Evolutionary conservation across 352 stramenopile species (phyloP).

Genomic region (Blastocystis sp.): DNA sequence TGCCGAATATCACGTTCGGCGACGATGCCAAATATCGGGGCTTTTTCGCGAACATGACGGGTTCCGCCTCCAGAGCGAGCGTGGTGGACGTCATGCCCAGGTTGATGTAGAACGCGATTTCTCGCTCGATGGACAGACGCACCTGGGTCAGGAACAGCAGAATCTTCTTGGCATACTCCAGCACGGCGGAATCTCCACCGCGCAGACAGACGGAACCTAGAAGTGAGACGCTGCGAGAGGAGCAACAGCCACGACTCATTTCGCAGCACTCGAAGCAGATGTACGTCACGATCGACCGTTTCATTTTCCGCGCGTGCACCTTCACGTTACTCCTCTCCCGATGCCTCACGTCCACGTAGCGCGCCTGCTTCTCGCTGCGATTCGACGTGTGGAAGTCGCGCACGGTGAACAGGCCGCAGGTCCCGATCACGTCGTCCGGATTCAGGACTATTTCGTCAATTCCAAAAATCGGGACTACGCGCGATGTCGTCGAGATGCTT

Average conservation of each 20-base stretch:
- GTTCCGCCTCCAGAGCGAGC: conserved; percentile 4
- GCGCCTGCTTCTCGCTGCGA: neutral
- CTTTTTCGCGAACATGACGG: conserved; percentile 22
- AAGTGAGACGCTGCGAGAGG: neutral
- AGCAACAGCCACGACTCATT: neutral
- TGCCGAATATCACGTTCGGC: conserved; percentile 46
- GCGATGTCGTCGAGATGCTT: conserved; percentile 58
- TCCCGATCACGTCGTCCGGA: conserved; percentile 46
- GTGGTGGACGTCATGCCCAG: conserved; percentile 38
- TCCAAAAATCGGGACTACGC: neutral
- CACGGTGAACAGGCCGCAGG: conserved; percentile 46
- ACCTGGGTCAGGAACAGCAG: conserved; percentile 43
- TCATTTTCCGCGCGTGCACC: conserved; percentile 12
- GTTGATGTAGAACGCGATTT: conserved; percentile 52
- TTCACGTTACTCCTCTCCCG: neutral
- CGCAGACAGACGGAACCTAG: conserved; percentile 36
- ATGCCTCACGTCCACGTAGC: conserved; percentile 27
- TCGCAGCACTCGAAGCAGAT: conserved; percentile 65
- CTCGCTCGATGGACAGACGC: conserved; percentile 15
- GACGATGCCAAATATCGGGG: conserved; percentile 35
- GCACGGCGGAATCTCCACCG: neutral
- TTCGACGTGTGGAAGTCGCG: conserved; percentile 24
- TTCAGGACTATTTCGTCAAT: conserved; percentile 25
- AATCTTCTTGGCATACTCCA: conserved; percentile 16
- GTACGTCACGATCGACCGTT: conserved; percentile 2